Percentiles rank a stretch among this genome's conserved stretches.
Evolutionary conservation across 805 yeast species (phyloP).

Genomic region (Saitoella complicata): DNA sequence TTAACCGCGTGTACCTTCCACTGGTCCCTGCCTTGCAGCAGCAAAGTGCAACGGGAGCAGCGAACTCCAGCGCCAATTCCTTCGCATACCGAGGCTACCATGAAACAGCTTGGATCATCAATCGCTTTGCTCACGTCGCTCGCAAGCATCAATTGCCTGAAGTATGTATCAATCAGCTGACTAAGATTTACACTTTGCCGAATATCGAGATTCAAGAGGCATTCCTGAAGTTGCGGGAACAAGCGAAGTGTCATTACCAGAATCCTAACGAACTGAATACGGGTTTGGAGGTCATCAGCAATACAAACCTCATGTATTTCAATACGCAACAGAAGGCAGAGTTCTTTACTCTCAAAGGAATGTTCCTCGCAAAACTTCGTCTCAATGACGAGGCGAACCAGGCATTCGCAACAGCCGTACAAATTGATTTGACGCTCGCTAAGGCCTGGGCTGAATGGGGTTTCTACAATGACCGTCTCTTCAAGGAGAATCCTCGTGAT

Average conservation of each 20-base stretch:
- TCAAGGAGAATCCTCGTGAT: slow-evolving; percentile 68
- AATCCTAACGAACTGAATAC: slow-evolving; percentile 81
- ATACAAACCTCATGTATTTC: slow-evolving; percentile 88
- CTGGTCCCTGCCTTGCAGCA: slow-evolving; percentile 74
- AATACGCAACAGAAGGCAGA: slow-evolving; percentile 98
- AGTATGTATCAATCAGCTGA: slow-evolving; percentile 82
- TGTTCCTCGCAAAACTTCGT: slow-evolving; percentile 83
- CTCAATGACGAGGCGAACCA: slow-evolving; percentile 92
- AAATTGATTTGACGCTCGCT: slow-evolving; percentile 80
- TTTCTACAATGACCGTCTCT: slow-evolving; percentile 72
- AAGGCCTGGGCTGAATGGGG: slow-evolving; percentile 99
- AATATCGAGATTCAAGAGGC: slow-evolving; percentile 98
- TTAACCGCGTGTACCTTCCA: slow-evolving; percentile 86
- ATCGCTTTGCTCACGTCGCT: slow-evolving; percentile 96
- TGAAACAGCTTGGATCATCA: slow-evolving; percentile 97
- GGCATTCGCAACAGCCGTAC: slow-evolving; percentile 96
- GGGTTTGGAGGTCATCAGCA: slow-evolving; percentile 90
- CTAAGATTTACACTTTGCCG: slow-evolving; percentile 87
- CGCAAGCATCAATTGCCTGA: slow-evolving; percentile 93
- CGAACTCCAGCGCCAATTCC: slow-evolving; percentile 41
- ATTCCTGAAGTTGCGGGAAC: slow-evolving; percentile 84
- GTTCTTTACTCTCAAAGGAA: slow-evolving; percentile 92
- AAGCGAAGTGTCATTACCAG: slow-evolving; percentile 93
- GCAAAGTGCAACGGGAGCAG: slow-evolving; percentile 2
- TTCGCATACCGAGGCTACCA: slow-evolving; percentile 96